Evolutionary conservation across 2,329 filamentous ascomycete species (phyloP).

Genomic region (Purpureocillium lavendulum): DNA sequence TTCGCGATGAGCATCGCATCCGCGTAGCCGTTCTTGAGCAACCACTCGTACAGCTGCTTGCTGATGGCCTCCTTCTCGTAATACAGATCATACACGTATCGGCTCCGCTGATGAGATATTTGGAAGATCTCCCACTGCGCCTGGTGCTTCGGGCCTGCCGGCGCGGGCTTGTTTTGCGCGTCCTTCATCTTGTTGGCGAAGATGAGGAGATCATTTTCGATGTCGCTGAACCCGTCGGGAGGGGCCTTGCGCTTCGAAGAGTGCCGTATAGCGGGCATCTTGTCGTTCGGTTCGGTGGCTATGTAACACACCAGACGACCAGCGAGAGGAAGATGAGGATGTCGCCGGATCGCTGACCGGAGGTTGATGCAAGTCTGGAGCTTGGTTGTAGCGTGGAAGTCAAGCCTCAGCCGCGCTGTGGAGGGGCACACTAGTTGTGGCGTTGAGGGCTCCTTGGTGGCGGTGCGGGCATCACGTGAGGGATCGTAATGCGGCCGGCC

Average conservation of each 20-base stretch:
- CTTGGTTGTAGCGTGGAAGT: not conserved
- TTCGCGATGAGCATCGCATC: constrained; percentile 95
- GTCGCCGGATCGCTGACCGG: too few relatives aligned
- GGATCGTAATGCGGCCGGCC: too few relatives aligned
- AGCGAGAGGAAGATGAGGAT: too few relatives aligned
- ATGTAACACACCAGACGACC: too few relatives aligned
- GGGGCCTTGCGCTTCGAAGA: constrained; percentile 72
- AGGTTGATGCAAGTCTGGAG: not conserved
- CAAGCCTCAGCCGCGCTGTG: constrained; percentile 5
- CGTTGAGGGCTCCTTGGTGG: constrained; percentile 9
- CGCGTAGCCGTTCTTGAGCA: constrained; percentile 93
- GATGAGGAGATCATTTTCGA: constrained; percentile 78
- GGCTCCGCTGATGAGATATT: constrained; percentile 83
- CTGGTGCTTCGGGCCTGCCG: constrained; percentile 75
- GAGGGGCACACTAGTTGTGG: constrained; percentile 10
- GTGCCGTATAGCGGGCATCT: constrained; percentile 71
- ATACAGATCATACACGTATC: constrained; percentile 96
- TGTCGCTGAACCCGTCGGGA: constrained; percentile 79
- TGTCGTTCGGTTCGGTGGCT: too few relatives aligned
- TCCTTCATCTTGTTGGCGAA: constrained; percentile 92
- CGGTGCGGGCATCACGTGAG: constrained; percentile 19
- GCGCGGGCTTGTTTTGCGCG: constrained; percentile 81
- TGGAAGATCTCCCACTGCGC: constrained; percentile 97
- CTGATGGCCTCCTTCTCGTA: constrained; percentile 96
- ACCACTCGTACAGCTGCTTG: constrained; percentile 87